phyloP scores from a whole-genome alignment of 306 rosid species.

The Boehmeria nivea region DNA sequence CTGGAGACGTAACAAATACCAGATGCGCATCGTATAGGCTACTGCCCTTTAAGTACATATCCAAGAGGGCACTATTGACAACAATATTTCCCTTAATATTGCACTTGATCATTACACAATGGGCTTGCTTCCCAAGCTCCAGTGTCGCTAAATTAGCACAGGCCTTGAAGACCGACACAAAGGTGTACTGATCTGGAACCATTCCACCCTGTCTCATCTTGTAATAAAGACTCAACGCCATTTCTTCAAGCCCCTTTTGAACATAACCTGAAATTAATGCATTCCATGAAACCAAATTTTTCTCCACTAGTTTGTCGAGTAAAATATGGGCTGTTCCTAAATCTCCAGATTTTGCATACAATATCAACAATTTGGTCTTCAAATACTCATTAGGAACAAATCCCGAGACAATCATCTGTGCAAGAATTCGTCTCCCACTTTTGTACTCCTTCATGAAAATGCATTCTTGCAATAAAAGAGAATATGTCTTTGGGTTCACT shows the following conservation, averaged over 20 bases:
- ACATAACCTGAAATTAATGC: slow-evolving; percentile 56
- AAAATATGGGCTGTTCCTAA: slow-evolving; percentile 45
- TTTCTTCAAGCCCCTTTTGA: slow-evolving; percentile 48
- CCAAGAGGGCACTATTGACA: slow-evolving; percentile 61
- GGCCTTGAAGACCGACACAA: slow-evolving; percentile 70
- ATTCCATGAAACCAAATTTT: slow-evolving; percentile 63
- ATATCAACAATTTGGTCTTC: slow-evolving; percentile 53
- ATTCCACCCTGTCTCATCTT: slow-evolving; percentile 62
- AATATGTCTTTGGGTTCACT: slow-evolving; percentile 39
- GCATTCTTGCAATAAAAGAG: slow-evolving; percentile 77
- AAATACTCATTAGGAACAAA: slow-evolving; percentile 47
- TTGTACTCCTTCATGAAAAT: slow-evolving; percentile 52
- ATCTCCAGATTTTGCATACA: slow-evolving; percentile 59
- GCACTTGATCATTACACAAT: slow-evolving; percentile 55
- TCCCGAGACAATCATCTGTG: slow-evolving; percentile 56
- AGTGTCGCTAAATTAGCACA: slow-evolving; percentile 63
- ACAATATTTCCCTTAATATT: slow-evolving; percentile 50
- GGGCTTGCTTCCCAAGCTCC: slow-evolving; percentile 63
- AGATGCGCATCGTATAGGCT: slow-evolving; percentile 43
- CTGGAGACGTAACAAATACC: slow-evolving; percentile 47
- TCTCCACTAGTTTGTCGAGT: slow-evolving; percentile 38
- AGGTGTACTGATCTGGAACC: slow-evolving; percentile 67
- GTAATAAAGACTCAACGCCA: slow-evolving; percentile 47
- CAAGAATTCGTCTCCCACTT: slow-evolving; percentile 53
- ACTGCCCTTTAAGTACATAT: slow-evolving; percentile 78